Evolutionary conservation across 352 stramenopile species (phyloP), one percentile per base, ranked within the genome.

Genomic region (Phytophthora foliorum): DNA sequence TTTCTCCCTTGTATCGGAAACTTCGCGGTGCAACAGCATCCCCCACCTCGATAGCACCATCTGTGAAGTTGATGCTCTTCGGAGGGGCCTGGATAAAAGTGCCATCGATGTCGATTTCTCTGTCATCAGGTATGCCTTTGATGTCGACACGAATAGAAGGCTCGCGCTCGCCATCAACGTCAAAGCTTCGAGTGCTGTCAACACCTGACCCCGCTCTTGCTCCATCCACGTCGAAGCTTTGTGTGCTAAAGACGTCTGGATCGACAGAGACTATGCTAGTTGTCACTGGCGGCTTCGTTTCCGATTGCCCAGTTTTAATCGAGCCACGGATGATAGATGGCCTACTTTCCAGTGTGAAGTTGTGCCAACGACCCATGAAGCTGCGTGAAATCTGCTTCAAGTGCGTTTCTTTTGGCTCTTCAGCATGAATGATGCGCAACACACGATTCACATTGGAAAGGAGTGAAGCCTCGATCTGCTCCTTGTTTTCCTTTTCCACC

Each of bases 281-380:
- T 36, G 67, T 25, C 38, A 53, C 61, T 41, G 51, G 50, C 51
- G 57, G 67, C 44, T 72, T 73, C 31, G 57, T 62, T 49, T 69
- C 59, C 10, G 48, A 41, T 32, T 72, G 61, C 16, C 45, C 41
- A 24, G 44, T 67, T 32, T 74, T 74, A 22, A 57, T 63, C 2
- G 70, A 72, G 21, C 69, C 75, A 8, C 74, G 70, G 9, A 60
- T 50, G 19, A 75, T 62, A 6, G 72, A 81, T 17, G 63, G 50
- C 24, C 63, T 65, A 19, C 61, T 87, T 52, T 89, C 82, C 4
- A 94, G 57, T 2, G 84, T 93, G 21, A 85, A 88, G 38, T 94
- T 94, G 24, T 90, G 79, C 86, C 86, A 94, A n/a, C 84, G 77
- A 41, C 87, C 82, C 62, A 92, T 84, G 22, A 94, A 90, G 16